These are phyloP conservation scores for Cyberlindnera bimundalis DNA, from an alignment of 805 yeast species.

Conservation along the genomic window DNA sequence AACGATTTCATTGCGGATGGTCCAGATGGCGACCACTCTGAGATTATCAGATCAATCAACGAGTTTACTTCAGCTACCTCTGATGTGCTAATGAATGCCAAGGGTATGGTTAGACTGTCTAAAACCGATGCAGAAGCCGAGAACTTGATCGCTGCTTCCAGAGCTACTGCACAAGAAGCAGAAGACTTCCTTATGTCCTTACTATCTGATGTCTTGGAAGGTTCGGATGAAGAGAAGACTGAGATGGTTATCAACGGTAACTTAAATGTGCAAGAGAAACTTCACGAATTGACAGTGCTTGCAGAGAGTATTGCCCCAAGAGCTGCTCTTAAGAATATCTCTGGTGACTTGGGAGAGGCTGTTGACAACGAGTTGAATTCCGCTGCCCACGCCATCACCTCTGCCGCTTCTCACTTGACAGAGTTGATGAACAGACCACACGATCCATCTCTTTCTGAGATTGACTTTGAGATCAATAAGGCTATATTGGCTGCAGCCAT, in stretches of 20 bases:
- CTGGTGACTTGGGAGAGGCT: constrained; percentile 60
- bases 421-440: constrained; percentile 45
- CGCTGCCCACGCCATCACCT: constrained; percentile 66
- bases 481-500: constrained; percentile 76
- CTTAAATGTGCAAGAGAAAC: constrained; percentile 64
- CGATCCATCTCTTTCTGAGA: constrained; percentile 50
- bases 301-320: constrained; percentile 56
- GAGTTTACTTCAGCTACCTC: constrained; percentile 58
- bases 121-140: constrained; percentile 52
- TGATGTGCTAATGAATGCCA: constrained; percentile 62
- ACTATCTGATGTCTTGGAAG: constrained; percentile 48
- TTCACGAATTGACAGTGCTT: constrained; percentile 54
- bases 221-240: constrained; percentile 59
- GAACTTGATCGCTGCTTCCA: constrained; percentile 42
- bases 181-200: constrained; percentile 61
- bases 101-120: constrained; percentile 61
- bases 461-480: constrained; percentile 67
- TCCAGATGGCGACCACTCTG: constrained; percentile 56
- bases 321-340: constrained; percentile 28
- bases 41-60: constrained; percentile 58
- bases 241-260: constrained; percentile 77
- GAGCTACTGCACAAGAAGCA: constrained; percentile 56
- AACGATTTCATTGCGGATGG: constrained; percentile 77
- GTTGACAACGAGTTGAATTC: constrained; percentile 71
- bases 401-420: constrained; percentile 60